Conservation (phyloP, 2,329 filamentous ascomycete species). For the Talaromyces sp. region DNA sequence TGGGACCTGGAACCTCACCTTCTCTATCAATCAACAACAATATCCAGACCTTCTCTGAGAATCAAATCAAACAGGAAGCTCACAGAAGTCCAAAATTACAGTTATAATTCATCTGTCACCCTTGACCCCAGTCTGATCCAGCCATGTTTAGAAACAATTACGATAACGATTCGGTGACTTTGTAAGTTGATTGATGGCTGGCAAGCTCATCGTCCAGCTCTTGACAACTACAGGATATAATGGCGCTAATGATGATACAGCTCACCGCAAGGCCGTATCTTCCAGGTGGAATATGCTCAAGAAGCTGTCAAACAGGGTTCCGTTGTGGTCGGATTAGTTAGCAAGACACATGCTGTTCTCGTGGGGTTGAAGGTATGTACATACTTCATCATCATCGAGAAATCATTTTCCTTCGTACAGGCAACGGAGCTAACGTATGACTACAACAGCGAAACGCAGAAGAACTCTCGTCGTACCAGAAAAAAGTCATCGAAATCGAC, state of each 20-base stretch:
- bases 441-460: constrained; percentile 89
- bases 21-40: neutral
- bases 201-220: neutral
- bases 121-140: neutral
- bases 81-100: neutral
- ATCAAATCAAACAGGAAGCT: neutral
- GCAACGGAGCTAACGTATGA: no score
- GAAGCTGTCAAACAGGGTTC: constrained; percentile 99
- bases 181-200: constrained; percentile 56
- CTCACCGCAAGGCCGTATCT: constrained; percentile 98
- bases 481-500: constrained; percentile 97
- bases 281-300: constrained; percentile 98
- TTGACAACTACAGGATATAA: neutral
- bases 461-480: constrained; percentile 99
- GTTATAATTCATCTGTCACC: neutral
- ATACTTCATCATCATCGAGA: constrained; percentile 4
- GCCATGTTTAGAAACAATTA: constrained; percentile 99
- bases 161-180: constrained; percentile 99
- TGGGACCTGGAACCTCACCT: neutral
- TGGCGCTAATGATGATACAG: constrained; percentile 43
- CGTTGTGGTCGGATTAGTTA: constrained; percentile 92
- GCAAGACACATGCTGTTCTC: constrained; percentile 95
- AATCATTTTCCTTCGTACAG: constrained; percentile 6
- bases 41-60: neutral
- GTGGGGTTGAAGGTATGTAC: constrained; percentile 92